phyloP scores from a whole-genome alignment of 148 eudicot species.

The Dianthus caryophyllus region DNA sequence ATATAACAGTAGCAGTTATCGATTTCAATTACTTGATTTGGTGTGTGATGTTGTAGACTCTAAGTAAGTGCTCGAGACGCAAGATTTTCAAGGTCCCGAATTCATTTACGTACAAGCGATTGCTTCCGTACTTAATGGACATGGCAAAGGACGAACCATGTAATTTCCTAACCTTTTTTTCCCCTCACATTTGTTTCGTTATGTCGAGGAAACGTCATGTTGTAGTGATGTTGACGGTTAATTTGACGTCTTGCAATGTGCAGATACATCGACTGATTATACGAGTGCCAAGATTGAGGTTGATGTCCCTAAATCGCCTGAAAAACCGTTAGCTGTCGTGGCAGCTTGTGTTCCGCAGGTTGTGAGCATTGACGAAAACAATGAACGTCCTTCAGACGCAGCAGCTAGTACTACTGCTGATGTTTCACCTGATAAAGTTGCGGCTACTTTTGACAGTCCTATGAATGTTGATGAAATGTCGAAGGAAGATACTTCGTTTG shows the following conservation, averaged over 20 bases:
- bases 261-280: constrained; percentile 31
- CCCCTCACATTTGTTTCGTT: not conserved
- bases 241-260: constrained; percentile 5
- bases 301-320: constrained; percentile 15
- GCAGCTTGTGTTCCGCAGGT: constrained; percentile 12
- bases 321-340: constrained; percentile 15
- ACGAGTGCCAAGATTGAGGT: constrained; percentile 22
- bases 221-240: not conserved
- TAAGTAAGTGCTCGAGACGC: constrained; percentile 38
- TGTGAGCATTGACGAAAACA: constrained; percentile 11
- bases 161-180: constrained; percentile 16
- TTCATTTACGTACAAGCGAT: constrained; percentile 52
- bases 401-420: constrained; percentile 14
- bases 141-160: constrained; percentile 37
- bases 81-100: constrained; percentile 42
- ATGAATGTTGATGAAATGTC: constrained; percentile 13
- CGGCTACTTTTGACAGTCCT: constrained; percentile 14
- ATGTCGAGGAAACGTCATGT: not conserved
- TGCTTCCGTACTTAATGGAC: constrained; percentile 56
- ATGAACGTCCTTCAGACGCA: constrained; percentile 7
- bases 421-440: constrained; percentile 19
- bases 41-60: constrained; percentile 31
- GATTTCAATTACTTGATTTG: not conserved
- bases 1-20: not conserved
- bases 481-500: constrained; percentile 15